Evolutionary conservation across 768 basidiomycete species (phyloP), one percentile per base, ranked within the genome.

Genomic region (Tulasnella sp.): DNA sequence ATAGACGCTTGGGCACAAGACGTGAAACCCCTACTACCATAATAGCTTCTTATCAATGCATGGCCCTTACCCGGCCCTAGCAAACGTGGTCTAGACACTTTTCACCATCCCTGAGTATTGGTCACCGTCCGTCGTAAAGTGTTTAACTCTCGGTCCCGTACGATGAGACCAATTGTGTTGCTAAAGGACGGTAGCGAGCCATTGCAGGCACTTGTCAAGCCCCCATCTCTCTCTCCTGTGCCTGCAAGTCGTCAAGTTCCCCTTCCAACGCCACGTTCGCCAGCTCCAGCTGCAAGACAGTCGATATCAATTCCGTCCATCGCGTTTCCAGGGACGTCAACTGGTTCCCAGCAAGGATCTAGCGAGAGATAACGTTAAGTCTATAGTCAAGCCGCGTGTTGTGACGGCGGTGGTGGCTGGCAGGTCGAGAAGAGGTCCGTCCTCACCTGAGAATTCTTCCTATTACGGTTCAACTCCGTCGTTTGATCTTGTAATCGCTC

Each of bases 271-370:
- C 90, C 43, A 84, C 78, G 69, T 92, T 94, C 17, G 93, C 95
- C 82, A 98, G 84, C 76, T 96, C 94, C 64, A 96, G 86, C 72
- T 97, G 94, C 61, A 97, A 73, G 47, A 94, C 86, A 54, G 73
- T 86, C 56, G 90, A 92, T 58, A 98, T 84, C 49, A 97, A 76
- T 72, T 93, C 89, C 21, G 90, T 94, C 94, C 94, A 98, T 63
- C 84, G 79, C 38, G 81, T 86, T 72, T 97, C 93, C 61, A 96
- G 73, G 8, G 81, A 74, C 27, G 82, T 86, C 61, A 98, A 74
- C 66, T 93, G 88, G 52, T 80, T 77, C 54, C 93, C 93, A 19
- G 85, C 74, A 8, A 77, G 80, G 47, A 86, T 88, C 87, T 97
- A 43, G 41, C 43, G 54, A 55, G 49, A 27, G 26, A 42, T 7